Evolutionary conservation across 805 yeast species (phyloP).

Genomic region (Lipomyces mesembrius): DNA sequence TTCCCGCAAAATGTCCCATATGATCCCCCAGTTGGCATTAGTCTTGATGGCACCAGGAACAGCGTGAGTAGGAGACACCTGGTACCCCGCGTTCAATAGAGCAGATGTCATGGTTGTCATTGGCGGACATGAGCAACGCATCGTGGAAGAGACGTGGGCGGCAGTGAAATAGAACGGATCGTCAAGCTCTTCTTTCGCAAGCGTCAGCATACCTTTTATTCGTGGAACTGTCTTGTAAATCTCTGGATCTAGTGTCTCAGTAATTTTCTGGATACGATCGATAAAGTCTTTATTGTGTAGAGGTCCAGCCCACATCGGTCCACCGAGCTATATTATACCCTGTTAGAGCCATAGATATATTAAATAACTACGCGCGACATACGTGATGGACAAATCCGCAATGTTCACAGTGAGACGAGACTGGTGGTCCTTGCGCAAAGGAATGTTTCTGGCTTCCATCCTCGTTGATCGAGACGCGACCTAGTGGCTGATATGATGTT

Average conservation of each 20-base stretch:
- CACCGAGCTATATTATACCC: slow-evolving; percentile 57
- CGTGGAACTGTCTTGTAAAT: slow-evolving; percentile 80
- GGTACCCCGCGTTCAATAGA: slow-evolving; percentile 78
- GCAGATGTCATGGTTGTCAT: slow-evolving; percentile 74
- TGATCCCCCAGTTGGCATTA: slow-evolving; percentile 79
- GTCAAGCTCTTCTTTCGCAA: slow-evolving; percentile 74
- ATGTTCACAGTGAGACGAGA: slow-evolving; percentile 64
- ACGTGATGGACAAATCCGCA: slow-evolving; percentile 71
- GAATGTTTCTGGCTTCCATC: slow-evolving; percentile 55
- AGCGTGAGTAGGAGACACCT: slow-evolving; percentile 88
- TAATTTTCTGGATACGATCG: slow-evolving; percentile 61
- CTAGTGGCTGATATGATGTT: slow-evolving; percentile 71
- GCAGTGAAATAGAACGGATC: slow-evolving; percentile 85
- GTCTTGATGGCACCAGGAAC: slow-evolving; percentile 85
- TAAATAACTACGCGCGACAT: background rate
- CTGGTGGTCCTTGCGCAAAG: slow-evolving; percentile 66
- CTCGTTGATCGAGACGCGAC: slow-evolving; percentile 53
- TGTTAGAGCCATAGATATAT: background rate
- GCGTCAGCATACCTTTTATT: slow-evolving; percentile 88
- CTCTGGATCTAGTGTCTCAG: slow-evolving; percentile 55
- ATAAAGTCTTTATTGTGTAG: slow-evolving; percentile 75
- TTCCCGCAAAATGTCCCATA: slow-evolving; percentile 72
- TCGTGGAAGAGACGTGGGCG: slow-evolving; percentile 70
- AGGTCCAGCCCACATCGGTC: slow-evolving; percentile 94
- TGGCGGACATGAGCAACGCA: slow-evolving; percentile 85